These are phyloP conservation scores for Colletotrichum chlorophyti DNA, from an alignment of 2,329 filamentous ascomycete genomes.

Conservation along the genomic window DNA sequence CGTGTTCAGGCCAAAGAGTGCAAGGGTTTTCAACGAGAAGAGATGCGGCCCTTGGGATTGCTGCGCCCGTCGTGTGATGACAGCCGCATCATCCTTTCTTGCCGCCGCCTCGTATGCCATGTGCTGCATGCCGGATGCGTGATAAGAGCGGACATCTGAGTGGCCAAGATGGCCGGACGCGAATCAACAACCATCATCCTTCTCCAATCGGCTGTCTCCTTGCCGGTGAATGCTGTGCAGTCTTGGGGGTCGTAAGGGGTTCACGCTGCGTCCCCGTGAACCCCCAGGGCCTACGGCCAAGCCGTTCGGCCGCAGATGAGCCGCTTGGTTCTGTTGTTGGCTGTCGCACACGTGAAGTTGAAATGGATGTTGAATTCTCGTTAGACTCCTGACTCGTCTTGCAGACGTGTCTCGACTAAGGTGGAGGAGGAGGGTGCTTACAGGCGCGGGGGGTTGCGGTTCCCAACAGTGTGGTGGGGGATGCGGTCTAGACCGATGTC, in stretches of 20 bases:
- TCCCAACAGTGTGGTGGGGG: not conserved
- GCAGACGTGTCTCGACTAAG: not conserved
- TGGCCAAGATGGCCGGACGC: not conserved
- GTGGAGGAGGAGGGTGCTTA: too few species aligned
- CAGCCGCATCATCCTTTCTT: not conserved
- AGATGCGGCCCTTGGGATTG: not conserved
- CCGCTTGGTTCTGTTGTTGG: not conserved
- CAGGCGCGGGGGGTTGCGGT: not conserved
- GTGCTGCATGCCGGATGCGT: not conserved
- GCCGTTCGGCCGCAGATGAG: not conserved
- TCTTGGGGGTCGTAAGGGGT: not conserved
- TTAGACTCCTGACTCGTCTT: not conserved
- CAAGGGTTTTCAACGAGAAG: not conserved
- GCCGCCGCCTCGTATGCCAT: not conserved
- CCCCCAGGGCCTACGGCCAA: constrained; percentile 1
- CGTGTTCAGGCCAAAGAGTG: constrained; percentile 6
- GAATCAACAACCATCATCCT: too few species aligned
- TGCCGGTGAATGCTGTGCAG: not conserved
- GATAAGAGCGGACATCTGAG: not conserved
- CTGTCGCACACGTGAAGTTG: not conserved
- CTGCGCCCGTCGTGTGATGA: not conserved
- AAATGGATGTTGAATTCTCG: not conserved
- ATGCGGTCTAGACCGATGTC: not conserved
- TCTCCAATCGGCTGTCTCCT: not conserved
- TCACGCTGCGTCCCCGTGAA: not conserved